Conservation (phyloP, 768 basidiomycete species). For the Leccinum sublutescens region DNA sequence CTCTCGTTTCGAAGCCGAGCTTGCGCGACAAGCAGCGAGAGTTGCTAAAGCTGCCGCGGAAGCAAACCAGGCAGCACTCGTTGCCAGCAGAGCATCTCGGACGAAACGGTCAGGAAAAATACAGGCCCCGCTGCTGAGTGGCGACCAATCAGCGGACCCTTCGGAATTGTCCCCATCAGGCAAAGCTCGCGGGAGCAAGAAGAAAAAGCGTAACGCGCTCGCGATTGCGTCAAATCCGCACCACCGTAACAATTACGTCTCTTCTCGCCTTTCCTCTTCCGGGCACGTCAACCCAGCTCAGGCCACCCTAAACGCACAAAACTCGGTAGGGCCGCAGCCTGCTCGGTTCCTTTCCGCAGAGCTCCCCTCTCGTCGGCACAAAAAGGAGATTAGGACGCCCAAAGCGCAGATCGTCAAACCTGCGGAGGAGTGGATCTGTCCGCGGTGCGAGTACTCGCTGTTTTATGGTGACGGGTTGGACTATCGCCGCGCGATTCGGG, state of each 20-base stretch:
- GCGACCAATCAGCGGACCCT: constrained; percentile 38
- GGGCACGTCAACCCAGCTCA: constrained; percentile 39
- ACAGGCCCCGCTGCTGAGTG: constrained; percentile 33
- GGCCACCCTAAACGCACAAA: constrained; percentile 42
- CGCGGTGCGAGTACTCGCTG: constrained; percentile 88
- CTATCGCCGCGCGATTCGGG: constrained; percentile 64
- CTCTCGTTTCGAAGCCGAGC: constrained; percentile 69
- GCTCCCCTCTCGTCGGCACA: constrained; percentile 49
- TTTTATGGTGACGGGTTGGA: constrained; percentile 83
- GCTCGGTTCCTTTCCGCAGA: constrained; percentile 68
- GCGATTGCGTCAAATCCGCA: constrained; percentile 96
- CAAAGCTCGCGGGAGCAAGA: constrained; percentile 51
- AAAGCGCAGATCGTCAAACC: constrained; percentile 48
- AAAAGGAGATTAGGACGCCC: constrained; percentile 27
- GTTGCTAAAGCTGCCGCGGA: constrained; percentile 47
- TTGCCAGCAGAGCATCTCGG: constrained; percentile 34
- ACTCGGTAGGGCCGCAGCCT: constrained; percentile 57
- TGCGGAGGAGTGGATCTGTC: constrained; percentile 90
- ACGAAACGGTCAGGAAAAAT: constrained; percentile 40
- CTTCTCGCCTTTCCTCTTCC: constrained; percentile 69
- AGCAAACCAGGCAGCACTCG: constrained; percentile 49
- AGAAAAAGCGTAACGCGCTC: constrained; percentile 90
- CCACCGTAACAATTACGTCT: constrained; percentile 91
- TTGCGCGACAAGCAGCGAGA: constrained; percentile 66
- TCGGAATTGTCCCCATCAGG: constrained; percentile 36